Base-by-base conservation (phyloP, 176 grass and related monocot genomes). In the Tillandsia leiboldiana region DNA sequence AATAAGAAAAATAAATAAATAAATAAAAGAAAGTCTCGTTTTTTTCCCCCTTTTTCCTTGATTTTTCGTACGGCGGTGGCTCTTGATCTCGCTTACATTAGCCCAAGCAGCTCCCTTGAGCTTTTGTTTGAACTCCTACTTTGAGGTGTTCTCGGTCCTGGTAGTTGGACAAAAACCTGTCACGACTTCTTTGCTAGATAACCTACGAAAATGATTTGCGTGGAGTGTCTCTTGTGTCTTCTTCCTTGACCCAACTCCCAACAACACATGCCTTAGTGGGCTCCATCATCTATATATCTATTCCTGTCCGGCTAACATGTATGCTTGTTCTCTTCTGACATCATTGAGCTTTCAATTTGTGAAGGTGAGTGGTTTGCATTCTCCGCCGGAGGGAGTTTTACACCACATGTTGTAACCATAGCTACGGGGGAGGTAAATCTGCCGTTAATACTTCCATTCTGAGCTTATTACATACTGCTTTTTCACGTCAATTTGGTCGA, bases 331-430 rank as follows among this genome's bases (percentile, higher is more conserved):
- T 75, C 69, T 62, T 11, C 70, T 83, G 48, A 75, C 6, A 76
- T 13, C 12, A 51, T 1, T 13, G 11, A 53, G 5, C 20, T 59
- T 73, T 33, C 27, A 11, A 50, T 26, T 50, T 85, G 68, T 80
- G 22, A 78, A 99, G 94, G 94, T 50, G 90, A 93, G 71, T 99
- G 87, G 89, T 93, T 93, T 78, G 84, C 90, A 5, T 26, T 84
- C 53, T 93, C 94, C 4, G 94, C 94, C 1, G 94, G 94, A 80
- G 94, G 94, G 77, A 99, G 84, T 71, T 99, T 99, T 80, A 93
- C 80, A 2, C 94, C 94, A 3, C 94, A 97, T 84, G 94, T 97
- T 33, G 69, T 97, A 77, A 87, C 83, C 6, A 83, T 97, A 61
- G 70, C 84, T 26, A 75, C 94, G 66, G 84, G 94, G 70, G 94